Base-by-base conservation (phyloP, 306 rosid genomes). In the Begonia loranthoides region DNA sequence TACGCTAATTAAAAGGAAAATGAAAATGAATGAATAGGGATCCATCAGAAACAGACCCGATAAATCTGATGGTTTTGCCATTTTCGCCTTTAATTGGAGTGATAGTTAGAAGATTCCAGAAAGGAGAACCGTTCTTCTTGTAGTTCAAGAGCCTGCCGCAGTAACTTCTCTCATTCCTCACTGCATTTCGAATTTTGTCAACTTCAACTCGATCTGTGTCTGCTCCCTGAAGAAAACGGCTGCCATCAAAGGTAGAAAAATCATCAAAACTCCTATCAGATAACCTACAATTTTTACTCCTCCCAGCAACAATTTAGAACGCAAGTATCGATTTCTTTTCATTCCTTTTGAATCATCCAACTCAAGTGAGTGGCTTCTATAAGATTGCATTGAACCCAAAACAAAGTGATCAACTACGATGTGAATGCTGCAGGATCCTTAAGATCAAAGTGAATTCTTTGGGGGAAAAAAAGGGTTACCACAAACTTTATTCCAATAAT, bases 201-300 rank as follows among this genome's bases (percentile, higher is more conserved):
- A 86, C 96, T 74, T 90, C 96, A 8, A 72, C 76, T 71, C 17
- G 51, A 86, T 90, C 99, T 12, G 99, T 90, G 17, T 79, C 94
- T 15, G 80, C 73, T 34, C 99, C 99, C 63, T 90, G 99, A 62
- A 90, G 99, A 80, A 90, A 86, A 52, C 99, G 99, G 66, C 99
- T 90, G 87, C 79, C 74, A 63, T 66, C 41, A 13, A 21, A 43
- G 11, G 38, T 16, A 48, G 17, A n/a, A 38, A 15, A 13, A 12
- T 36, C 49, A 21, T 17, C 36, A 28, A 43, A 57, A 45, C 50
- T 49, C 38, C 38, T 11, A 9, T 58, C 52, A 46, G 28, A 13
- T 22, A 50, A 51, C 34, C 15, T 28, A 28, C 48, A 46, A 2
- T 28, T 28, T 28, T 28, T 28, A 28, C 36, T 4, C 36, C 36